Evolutionary conservation across 2,329 filamentous ascomycete species (phyloP), one percentile per base, ranked within the genome.

Genomic region (Aspergillus tubingensis): DNA sequence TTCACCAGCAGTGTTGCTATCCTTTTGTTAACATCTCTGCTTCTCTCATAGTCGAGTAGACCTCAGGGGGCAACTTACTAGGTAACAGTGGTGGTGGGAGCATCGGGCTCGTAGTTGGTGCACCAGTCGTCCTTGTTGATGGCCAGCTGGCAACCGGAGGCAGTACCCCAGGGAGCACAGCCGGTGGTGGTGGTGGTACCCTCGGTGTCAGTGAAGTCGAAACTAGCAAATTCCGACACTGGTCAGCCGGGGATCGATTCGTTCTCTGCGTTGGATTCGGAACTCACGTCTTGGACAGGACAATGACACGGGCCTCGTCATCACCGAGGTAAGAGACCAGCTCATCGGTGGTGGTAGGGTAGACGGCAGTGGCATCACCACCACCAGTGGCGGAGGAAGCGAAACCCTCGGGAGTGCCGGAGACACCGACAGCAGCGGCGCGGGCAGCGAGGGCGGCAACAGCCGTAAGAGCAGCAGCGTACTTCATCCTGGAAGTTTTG

Each of bases 111-210:
- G 72, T 88, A 85, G 77, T 87, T 86, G 58, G 71, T 76, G 73
- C 86, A 88, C 82, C 83, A 86, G 68, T 79, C 69, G 70, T 86
- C 76, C 76, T 84, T 77, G 77, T 87, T 84, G 72, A 88, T 87
- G 64, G 86, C 83, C 44, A 81, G 66, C 77, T 88, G 86, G 75
- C 86, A 85, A 13, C 61, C 74, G 3, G 81, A 74, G 15, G 71
- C 80, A 30, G 83, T 85, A 38, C 83, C 85, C 75, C 81, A 85
- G 25, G 86, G 85, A 15, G 85, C 81, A 67, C 86, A 88, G 19
- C 60, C 77, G 78, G 47, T 80, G 41, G 73, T 80, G 27, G 78
- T 83, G 5, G 76, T 77, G 76, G 85, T 67, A 8, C 65, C 66
- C 52, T 68, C 66, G 21, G 61, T 62, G 19, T 54, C 64, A n/a